These are phyloP conservation scores for Periconia macrospinosa DNA, from an alignment of 2,329 filamentous ascomycete genomes.

Conservation along the genomic window DNA sequence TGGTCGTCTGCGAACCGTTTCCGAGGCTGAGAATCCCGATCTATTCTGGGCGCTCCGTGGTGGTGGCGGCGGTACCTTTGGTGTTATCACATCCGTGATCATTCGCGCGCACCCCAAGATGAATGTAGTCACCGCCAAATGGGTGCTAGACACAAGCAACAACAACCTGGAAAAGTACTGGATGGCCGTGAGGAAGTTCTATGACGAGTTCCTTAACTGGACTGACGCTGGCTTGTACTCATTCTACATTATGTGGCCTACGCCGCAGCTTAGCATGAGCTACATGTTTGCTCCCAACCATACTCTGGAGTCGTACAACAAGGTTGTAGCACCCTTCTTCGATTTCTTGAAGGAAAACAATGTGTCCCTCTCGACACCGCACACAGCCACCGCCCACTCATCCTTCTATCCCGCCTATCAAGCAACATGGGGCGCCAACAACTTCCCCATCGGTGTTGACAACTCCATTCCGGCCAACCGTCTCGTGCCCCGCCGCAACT, in stretches of 20 bases:
- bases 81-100: conserved; percentile 17
- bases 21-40: conserved; percentile 14
- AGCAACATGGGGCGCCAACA: conserved; percentile 17
- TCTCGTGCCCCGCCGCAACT: conserved; percentile 28
- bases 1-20: conserved; percentile 17
- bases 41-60: conserved; percentile 28
- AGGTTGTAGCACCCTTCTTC: conserved; percentile 16
- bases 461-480: conserved; percentile 27
- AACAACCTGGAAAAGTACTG: conserved; percentile 22
- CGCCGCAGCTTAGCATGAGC: conserved; percentile 13
- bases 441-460: conserved; percentile 18
- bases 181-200: conserved; percentile 13
- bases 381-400: conserved; percentile 18
- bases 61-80: conserved; percentile 24
- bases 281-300: conserved; percentile 21
- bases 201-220: conserved; percentile 12
- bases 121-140: conserved; percentile 25
- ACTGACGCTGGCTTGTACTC: conserved; percentile 18
- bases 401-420: conserved; percentile 24
- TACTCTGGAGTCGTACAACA: conserved; percentile 13
- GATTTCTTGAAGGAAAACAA: conserved; percentile 11
- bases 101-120: conserved; percentile 23
- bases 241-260: conserved; percentile 20
- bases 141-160: conserved; percentile 15
- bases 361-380: conserved; percentile 22